Base-by-base conservation (phyloP, 2,329 filamentous ascomycete species). In the Ceratocystis eucalypticola region DNA sequence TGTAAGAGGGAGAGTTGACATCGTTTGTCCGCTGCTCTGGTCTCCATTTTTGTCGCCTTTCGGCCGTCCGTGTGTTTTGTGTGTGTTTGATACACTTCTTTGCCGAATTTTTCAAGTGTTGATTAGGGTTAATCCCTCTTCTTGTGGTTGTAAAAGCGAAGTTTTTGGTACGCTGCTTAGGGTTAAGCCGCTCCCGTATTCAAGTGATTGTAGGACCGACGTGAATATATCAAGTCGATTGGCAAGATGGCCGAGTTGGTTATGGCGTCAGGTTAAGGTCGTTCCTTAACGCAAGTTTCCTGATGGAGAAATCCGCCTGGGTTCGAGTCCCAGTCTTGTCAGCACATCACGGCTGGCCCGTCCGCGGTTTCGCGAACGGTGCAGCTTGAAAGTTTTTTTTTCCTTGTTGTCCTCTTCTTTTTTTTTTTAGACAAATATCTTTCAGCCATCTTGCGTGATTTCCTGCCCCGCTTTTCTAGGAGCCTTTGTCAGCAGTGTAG, bases 201-300 rank as follows among this genome's bases (percentile, higher is more conserved):
- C 22, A 53, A 12, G 22, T 53, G 22, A n/a, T 25, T 25, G 3
- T 53, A 53, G 6, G 48, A 28, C n/a, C 12, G 6, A 6, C n/a
- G n/a, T 1, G 5, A 5, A 30, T 5, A 30, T 5, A 30, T 30
- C 28, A 30, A 30, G 28, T 30, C 30, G 30, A 33, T 33, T 59
- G 67, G 67, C 67, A 73, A 73, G 72, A 74, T 74, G 73, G 73
- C 73, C 72, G 72, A 74, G 72, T 74, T 74, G 72, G 72, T 74
- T 72, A 74, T 74, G 72, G 72, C 72, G 73, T 71, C 71, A 74
- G 73, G 72, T 74, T 74, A 74, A 74, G 73, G 73, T 72, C 67
- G 61, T 68, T 68, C 64, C 67, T 66, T 68, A 66, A 75, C 74
- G 65, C 73, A 64, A 66, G 48, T 64, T 55, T 66, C 65, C 65